These are phyloP conservation scores for Sporothrix variecibatus DNA, from an alignment of 2,329 filamentous ascomycete species.

Conservation along the genomic window DNA sequence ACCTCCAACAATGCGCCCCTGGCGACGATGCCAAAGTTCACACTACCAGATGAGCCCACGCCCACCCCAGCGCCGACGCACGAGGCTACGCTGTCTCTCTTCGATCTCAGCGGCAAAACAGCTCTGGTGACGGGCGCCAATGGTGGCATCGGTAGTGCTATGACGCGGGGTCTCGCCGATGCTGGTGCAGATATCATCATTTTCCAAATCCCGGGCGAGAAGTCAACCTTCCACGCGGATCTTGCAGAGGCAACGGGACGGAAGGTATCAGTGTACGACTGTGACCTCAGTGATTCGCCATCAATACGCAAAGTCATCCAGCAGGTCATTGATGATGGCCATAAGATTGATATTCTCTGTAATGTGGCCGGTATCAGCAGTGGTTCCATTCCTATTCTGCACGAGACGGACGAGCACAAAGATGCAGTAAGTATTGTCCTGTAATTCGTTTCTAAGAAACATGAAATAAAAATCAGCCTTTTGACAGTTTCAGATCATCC, in stretches of 20 bases:
- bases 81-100: slow-evolving; percentile 21
- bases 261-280: slow-evolving; percentile 1
- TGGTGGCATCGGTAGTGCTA: slow-evolving; percentile 18
- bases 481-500: slow-evolving; percentile 13
- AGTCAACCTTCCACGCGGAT: background rate
- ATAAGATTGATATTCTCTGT: slow-evolving; percentile 28
- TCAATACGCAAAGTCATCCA: background rate
- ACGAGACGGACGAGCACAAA: slow-evolving; percentile 29
- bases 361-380: slow-evolving; percentile 31
- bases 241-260: background rate
- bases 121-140: slow-evolving; percentile 20
- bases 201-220: slow-evolving; percentile 26
- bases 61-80: background rate
- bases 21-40: background rate
- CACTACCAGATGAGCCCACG: background rate
- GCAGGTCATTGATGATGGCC: slow-evolving; percentile 11
- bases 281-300: background rate
- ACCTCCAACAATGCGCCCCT: background rate
- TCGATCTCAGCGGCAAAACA: slow-evolving; percentile 16
- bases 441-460: no score
- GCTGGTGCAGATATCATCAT: slow-evolving; percentile 26
- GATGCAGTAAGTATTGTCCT: slow-evolving; percentile 22
- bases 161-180: slow-evolving; percentile 1
- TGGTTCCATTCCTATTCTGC: slow-evolving; percentile 28
- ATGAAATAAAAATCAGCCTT: no score